phyloP scores from a whole-genome alignment of 345 rosid species.

The Eucalyptus curtisii region DNA sequence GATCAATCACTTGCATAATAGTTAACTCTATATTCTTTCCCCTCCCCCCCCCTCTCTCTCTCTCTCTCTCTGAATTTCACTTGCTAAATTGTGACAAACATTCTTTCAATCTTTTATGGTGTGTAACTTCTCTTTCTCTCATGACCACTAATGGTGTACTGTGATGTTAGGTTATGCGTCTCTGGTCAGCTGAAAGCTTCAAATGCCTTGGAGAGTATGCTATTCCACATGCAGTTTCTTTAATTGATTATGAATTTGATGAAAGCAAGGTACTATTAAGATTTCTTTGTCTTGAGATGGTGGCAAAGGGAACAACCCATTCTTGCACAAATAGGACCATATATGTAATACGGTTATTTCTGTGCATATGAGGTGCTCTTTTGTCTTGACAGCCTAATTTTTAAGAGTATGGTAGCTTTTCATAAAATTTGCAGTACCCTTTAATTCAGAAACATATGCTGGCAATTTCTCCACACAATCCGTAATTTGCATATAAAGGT shows the following conservation, averaged over 20 bases:
- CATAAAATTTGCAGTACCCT: background rate
- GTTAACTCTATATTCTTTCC: background rate
- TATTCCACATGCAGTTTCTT: slow-evolving; percentile 33
- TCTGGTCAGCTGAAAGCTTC: slow-evolving; percentile 68
- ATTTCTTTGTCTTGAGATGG: background rate
- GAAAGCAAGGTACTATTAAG: slow-evolving; percentile 71
- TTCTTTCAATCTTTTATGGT: background rate
- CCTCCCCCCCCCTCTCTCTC: background rate
- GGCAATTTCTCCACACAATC: background rate
- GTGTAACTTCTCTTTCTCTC: background rate
- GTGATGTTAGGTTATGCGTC: slow-evolving; percentile 66
- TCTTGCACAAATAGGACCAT: background rate
- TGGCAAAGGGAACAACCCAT: background rate
- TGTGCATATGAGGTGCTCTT: background rate
- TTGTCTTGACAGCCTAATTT: background rate
- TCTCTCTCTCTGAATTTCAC: background rate
- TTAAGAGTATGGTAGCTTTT: background rate
- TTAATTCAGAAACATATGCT: background rate
- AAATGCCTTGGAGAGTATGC: slow-evolving; percentile 66
- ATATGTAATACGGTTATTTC: background rate
- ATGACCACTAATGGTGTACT: background rate
- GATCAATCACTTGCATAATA: background rate
- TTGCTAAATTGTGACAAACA: background rate
- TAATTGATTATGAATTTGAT: slow-evolving; percentile 87
- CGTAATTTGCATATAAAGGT: background rate